Evolutionary conservation across 768 basidiomycete species (phyloP).

Genomic region (Suillus discolor): DNA sequence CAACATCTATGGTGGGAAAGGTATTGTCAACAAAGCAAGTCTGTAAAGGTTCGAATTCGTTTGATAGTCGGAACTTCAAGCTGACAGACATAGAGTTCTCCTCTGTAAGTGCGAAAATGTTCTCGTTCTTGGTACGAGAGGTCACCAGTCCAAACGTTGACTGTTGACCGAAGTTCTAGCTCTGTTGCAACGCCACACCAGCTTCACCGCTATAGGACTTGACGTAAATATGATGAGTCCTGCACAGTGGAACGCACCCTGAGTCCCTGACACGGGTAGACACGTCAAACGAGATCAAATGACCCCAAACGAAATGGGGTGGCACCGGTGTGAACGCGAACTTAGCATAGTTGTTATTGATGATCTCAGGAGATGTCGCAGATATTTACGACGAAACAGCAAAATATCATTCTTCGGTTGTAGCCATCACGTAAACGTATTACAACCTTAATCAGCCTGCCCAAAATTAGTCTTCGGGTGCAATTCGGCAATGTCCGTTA

Average conservation of each 20-base stretch:
- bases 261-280: neutral
- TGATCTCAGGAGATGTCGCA: neutral
- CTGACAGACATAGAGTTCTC: neutral
- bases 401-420: neutral
- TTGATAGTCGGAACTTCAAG: neutral
- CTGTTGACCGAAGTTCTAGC: neutral
- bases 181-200: neutral
- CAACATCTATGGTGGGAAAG: neutral
- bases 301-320: neutral
- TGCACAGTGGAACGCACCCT: neutral
- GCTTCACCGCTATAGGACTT: neutral
- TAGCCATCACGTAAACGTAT: neutral
- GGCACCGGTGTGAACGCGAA: neutral
- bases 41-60: neutral
- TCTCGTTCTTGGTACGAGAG: neutral
- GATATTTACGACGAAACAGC: neutral
- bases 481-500: conserved; percentile 5
- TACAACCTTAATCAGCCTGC: neutral
- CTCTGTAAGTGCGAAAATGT: neutral
- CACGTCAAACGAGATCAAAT: neutral
- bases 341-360: neutral
- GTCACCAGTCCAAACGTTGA: neutral
- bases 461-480: neutral
- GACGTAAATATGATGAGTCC: neutral
- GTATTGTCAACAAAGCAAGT: neutral